A percentile compares a stretch with the other conserved stretches of the same genome.
phyloP scores from a whole-genome alignment of 441 rosid genomes.

The Breynia disticha region DNA sequence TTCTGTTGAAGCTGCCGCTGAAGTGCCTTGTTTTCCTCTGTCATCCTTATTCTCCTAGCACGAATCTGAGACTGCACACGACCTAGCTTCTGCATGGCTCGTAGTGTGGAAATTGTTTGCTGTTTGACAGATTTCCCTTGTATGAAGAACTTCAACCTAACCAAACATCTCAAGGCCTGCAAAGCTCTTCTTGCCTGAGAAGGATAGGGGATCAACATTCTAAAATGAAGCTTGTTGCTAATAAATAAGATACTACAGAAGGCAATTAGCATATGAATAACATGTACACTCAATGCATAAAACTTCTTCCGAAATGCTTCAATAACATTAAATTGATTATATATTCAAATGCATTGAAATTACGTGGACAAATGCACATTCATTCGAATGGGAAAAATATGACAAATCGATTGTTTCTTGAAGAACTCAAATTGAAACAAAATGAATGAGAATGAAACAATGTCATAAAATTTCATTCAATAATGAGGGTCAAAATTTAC shows the following conservation, averaged over 20 bases:
- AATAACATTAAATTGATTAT: neutral
- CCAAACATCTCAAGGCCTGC: constrained; percentile 82
- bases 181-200: constrained; percentile 75
- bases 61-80: constrained; percentile 73
- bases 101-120: constrained; percentile 63
- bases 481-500: constrained; percentile 20
- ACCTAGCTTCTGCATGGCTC: constrained; percentile 88
- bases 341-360: neutral
- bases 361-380: neutral
- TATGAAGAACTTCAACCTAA: constrained; percentile 64
- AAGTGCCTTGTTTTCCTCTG: constrained; percentile 73
- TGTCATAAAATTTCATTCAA: neutral
- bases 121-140: constrained; percentile 67
- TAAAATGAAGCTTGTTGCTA: neutral
- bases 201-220: neutral
- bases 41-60: constrained; percentile 61
- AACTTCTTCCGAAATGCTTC: neutral
- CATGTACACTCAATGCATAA: neutral
- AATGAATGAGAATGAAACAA: neutral
- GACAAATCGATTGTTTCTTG: too few species aligned
- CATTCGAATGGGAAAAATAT: too few species aligned
- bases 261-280: neutral
- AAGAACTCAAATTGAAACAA: neutral
- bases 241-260: neutral
- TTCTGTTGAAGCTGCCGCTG: constrained; percentile 63